Percentiles rank a stretch among this genome's conserved stretches.
These are phyloP conservation scores for Mycena indigotica DNA, from an alignment of 768 basidiomycete species.

Conservation along the genomic window DNA sequence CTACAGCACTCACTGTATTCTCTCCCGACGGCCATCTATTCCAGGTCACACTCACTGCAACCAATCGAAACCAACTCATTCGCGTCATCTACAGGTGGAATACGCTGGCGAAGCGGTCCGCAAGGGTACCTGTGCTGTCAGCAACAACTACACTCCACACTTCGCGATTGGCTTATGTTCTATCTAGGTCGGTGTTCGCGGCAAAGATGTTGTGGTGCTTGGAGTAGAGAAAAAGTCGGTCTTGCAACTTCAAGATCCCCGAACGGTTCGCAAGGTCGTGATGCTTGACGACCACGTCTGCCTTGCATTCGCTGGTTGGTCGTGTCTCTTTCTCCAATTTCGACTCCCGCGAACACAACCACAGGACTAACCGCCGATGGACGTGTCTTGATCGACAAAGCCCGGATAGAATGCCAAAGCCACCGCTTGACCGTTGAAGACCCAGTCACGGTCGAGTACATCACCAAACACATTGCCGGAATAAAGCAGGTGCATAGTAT, in stretches of 20 bases:
- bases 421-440: slow-evolving; percentile 97
- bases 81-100: slow-evolving; percentile 72
- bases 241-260: slow-evolving; percentile 94
- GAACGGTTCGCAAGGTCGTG: slow-evolving; percentile 96
- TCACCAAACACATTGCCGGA: slow-evolving; percentile 97
- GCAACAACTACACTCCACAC: slow-evolving; percentile 23
- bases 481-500: slow-evolving; percentile 89
- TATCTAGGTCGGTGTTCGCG: slow-evolving; percentile 92
- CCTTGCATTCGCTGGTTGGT: slow-evolving; percentile 92
- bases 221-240: slow-evolving; percentile 99
- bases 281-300: slow-evolving; percentile 99
- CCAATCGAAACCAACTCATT: slow-evolving; percentile 12
- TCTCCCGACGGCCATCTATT: slow-evolving; percentile 99
- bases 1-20: slow-evolving; percentile 93
- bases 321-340: slow-evolving; percentile 3
- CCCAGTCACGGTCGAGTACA: slow-evolving; percentile 97
- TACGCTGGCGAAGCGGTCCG: slow-evolving; percentile 98
- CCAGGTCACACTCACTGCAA: slow-evolving; percentile 59
- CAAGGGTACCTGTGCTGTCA: slow-evolving; percentile 95
- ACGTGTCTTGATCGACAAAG: slow-evolving; percentile 96
- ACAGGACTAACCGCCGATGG: slow-evolving; percentile 96
- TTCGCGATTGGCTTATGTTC: slow-evolving; percentile 9
- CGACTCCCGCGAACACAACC: slow-evolving; percentile 13
- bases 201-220: slow-evolving; percentile 91
- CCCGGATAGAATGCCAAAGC: slow-evolving; percentile 95